A percentile compares a stretch with the other conserved stretches of the same genome.
phyloP scores from a whole-genome alignment of 176 grass and related monocot species.

The Saccharum spontaneum region DNA sequence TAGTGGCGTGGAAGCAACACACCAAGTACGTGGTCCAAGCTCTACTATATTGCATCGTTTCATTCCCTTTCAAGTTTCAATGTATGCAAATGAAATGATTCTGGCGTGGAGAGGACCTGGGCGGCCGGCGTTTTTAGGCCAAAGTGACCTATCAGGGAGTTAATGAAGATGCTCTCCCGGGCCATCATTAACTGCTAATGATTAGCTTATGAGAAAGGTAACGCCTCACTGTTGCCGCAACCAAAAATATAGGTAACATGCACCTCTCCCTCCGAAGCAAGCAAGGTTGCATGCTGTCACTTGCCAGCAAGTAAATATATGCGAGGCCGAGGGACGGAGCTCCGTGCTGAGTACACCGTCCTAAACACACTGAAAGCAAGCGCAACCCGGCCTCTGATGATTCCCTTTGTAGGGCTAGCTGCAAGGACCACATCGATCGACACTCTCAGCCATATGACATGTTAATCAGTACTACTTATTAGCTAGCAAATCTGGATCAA shows the following conservation, averaged over 20 bases:
- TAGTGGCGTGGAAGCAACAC: not conserved
- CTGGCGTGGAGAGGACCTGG: not conserved
- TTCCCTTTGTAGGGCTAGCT: constrained; percentile 30
- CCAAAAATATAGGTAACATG: not conserved
- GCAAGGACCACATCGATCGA: constrained; percentile 1
- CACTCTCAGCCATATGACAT: not conserved
- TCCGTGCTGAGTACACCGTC: not conserved
- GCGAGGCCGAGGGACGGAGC: not conserved
- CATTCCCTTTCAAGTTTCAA: not conserved
- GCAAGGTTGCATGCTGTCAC: constrained; percentile 4
- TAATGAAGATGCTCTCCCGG: constrained; percentile 32
- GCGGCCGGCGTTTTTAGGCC: not conserved
- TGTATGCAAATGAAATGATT: constrained; percentile 22
- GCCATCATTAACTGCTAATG: constrained; percentile 45
- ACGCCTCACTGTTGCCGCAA: constrained; percentile 32
- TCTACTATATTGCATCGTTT: not conserved
- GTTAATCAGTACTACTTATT: not conserved
- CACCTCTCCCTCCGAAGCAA: constrained; percentile 16
- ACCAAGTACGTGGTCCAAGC: not conserved
- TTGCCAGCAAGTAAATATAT: not conserved
- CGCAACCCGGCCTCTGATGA: constrained; percentile 21
- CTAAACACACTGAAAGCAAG: not conserved
- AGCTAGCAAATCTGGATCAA: constrained; percentile 10
- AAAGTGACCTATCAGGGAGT: constrained; percentile 37
- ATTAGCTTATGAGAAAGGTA: constrained; percentile 43